Conservation (phyloP, 768 basidiomycete species). For the Suillus spraguei region DNA sequence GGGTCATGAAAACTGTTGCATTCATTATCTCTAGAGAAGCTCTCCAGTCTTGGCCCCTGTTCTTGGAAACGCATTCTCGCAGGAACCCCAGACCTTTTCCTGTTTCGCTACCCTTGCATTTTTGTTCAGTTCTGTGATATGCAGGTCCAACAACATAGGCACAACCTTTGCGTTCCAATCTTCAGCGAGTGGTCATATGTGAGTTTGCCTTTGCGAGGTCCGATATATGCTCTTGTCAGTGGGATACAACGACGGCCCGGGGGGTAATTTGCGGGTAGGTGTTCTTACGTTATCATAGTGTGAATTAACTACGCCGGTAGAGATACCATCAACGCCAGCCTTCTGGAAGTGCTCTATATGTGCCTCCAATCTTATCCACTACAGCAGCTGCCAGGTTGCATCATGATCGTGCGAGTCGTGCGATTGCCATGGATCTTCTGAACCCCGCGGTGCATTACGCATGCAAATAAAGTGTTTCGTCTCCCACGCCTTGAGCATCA, state of each 20-base stretch:
- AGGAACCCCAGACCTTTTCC: neutral
- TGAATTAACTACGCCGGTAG: neutral
- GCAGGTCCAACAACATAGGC: neutral
- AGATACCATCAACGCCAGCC: neutral
- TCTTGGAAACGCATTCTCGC: neutral
- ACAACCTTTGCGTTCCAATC: neutral
- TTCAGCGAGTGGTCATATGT: neutral
- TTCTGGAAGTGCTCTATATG: neutral
- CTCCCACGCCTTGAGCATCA: neutral
- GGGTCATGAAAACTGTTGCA: neutral
- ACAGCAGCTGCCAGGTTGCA: neutral
- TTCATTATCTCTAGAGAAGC: neutral
- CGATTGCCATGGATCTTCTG: neutral
- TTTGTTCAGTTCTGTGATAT: neutral
- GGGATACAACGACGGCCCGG: neutral
- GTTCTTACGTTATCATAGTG: neutral
- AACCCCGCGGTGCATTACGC: neutral
- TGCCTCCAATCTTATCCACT: neutral
- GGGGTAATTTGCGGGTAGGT: neutral
- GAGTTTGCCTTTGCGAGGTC: neutral
- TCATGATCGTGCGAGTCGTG: neutral
- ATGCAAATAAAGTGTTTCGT: neutral
- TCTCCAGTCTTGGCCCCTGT: neutral
- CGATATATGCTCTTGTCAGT: slow-evolving; percentile 5
- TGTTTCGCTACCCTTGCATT: neutral